phyloP scores from a whole-genome alignment of 805 yeast species.

The Hanseniaspora mollemarum region DNA sequence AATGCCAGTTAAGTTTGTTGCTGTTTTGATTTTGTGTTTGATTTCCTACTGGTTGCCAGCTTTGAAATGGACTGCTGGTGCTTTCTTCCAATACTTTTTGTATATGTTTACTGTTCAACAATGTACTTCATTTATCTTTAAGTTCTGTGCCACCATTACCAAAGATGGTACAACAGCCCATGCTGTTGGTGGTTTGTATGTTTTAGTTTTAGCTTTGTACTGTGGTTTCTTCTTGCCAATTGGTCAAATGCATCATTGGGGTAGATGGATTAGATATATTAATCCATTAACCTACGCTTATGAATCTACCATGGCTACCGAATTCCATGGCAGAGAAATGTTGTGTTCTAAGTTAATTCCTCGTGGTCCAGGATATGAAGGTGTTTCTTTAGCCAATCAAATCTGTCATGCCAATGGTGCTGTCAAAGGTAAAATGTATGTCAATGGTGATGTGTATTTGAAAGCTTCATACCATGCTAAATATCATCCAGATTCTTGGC shows the following conservation, averaged over 20 bases:
- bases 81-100: slow-evolving; percentile 40
- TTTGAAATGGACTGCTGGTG: slow-evolving; percentile 42
- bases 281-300: slow-evolving; percentile 41
- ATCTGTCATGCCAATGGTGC: slow-evolving; percentile 48
- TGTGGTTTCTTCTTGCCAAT: slow-evolving; percentile 42
- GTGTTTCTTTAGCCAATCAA: slow-evolving; percentile 31
- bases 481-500: slow-evolving; percentile 41
- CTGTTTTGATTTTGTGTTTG: slow-evolving; percentile 38
- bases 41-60: slow-evolving; percentile 44
- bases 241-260: slow-evolving; percentile 49
- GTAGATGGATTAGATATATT: slow-evolving; percentile 43
- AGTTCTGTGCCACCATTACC: slow-evolving; percentile 42
- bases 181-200: slow-evolving; percentile 43
- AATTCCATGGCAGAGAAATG: slow-evolving; percentile 45
- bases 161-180: slow-evolving; percentile 47
- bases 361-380: slow-evolving; percentile 43
- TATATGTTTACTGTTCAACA: slow-evolving; percentile 39
- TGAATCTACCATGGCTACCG: slow-evolving; percentile 47
- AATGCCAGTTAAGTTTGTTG: slow-evolving; percentile 44
- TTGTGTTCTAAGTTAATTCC: slow-evolving; percentile 43
- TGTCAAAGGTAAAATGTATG: slow-evolving; percentile 31
- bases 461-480: slow-evolving; percentile 32
- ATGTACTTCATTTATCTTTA: slow-evolving; percentile 44
- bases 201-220: slow-evolving; percentile 47
- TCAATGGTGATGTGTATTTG: slow-evolving; percentile 41